Evolutionary conservation across 2,329 filamentous ascomycete species (phyloP).

Genomic region (Aspergillus arachidicola): DNA sequence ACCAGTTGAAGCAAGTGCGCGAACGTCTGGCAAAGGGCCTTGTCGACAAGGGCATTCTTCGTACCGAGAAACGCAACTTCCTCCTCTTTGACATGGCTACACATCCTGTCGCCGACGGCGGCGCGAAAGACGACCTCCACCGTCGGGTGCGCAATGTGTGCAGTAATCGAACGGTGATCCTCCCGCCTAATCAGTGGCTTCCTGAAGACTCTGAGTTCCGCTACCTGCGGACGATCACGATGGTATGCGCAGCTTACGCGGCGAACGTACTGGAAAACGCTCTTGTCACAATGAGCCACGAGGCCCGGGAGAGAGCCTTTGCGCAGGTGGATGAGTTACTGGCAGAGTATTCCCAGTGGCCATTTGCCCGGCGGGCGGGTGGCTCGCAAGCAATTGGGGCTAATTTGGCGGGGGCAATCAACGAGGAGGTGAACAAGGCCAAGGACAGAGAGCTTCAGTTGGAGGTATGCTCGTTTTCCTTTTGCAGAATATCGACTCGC

Average conservation of each 20-base stretch:
- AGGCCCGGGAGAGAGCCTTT: slow-evolving; percentile 91
- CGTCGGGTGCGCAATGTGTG: slow-evolving; percentile 89
- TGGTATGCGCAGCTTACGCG: slow-evolving; percentile 98
- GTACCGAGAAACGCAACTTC: slow-evolving; percentile 99
- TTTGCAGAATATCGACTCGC: background rate
- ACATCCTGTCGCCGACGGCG: slow-evolving; percentile 92
- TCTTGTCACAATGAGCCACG: slow-evolving; percentile 89
- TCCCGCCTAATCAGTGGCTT: slow-evolving; percentile 82
- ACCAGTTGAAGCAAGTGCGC: slow-evolving; percentile 98
- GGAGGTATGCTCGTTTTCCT: slow-evolving; percentile 65
- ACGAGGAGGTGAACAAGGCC: slow-evolving; percentile 80
- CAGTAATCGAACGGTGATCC: slow-evolving; percentile 89
- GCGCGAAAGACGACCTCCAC: slow-evolving; percentile 96
- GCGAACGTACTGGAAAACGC: slow-evolving; percentile 98
- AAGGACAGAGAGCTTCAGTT: slow-evolving; percentile 96
- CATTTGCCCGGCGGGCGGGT: slow-evolving; percentile 78
- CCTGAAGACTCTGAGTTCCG: slow-evolving; percentile 94
- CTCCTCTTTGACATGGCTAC: slow-evolving; percentile 99
- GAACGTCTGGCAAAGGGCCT: slow-evolving; percentile 96
- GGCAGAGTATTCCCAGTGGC: slow-evolving; percentile 96
- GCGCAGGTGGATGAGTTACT: slow-evolving; percentile 95
- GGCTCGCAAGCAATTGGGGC: slow-evolving; percentile 84
- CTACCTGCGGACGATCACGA: slow-evolving; percentile 85
- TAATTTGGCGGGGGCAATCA: slow-evolving; percentile 84
- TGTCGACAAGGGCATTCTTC: slow-evolving; percentile 97